Evolutionary conservation across 345 rosid genomes (phyloP).

Genomic region (Rhizophora mangle): DNA sequence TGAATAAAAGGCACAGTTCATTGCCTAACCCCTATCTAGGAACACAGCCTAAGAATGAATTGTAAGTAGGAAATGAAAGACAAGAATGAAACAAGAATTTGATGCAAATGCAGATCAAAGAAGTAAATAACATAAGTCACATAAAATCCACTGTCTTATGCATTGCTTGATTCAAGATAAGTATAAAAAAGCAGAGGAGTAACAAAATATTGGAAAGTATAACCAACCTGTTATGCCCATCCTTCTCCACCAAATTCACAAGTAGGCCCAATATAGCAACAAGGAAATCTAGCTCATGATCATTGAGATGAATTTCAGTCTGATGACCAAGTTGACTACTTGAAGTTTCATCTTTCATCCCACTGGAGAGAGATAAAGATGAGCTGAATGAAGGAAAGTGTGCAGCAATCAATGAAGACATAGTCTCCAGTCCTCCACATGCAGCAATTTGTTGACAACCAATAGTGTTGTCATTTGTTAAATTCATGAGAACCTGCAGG

Average conservation of each 20-base stretch:
- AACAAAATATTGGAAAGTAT: constrained; percentile 10
- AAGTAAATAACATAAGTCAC: background rate
- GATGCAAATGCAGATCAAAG: no score
- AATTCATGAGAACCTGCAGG: constrained; percentile 85
- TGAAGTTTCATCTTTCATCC: constrained; percentile 30
- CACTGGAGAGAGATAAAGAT: constrained; percentile 35
- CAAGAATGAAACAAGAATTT: no score
- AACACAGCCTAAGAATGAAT: no score
- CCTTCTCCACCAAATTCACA: constrained; percentile 93
- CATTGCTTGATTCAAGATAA: constrained; percentile 14
- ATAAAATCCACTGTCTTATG: background rate
- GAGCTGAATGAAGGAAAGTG: constrained; percentile 72
- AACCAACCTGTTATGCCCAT: constrained; percentile 73
- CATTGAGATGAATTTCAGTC: constrained; percentile 58
- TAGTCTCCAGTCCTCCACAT: constrained; percentile 76
- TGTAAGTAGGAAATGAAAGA: no score
- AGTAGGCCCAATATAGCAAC: constrained; percentile 92
- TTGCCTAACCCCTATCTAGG: background rate
- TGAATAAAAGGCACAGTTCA: background rate
- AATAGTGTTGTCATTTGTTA: constrained; percentile 79
- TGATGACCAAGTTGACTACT: constrained; percentile 23
- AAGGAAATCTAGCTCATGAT: constrained; percentile 90
- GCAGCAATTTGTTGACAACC: constrained; percentile 87
- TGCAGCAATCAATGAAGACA: constrained; percentile 65
- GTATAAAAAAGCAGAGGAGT: background rate